These are phyloP conservation scores for Colletotrichum godetiae DNA, from an alignment of 2,329 filamentous ascomycete species.

Conservation along the genomic window DNA sequence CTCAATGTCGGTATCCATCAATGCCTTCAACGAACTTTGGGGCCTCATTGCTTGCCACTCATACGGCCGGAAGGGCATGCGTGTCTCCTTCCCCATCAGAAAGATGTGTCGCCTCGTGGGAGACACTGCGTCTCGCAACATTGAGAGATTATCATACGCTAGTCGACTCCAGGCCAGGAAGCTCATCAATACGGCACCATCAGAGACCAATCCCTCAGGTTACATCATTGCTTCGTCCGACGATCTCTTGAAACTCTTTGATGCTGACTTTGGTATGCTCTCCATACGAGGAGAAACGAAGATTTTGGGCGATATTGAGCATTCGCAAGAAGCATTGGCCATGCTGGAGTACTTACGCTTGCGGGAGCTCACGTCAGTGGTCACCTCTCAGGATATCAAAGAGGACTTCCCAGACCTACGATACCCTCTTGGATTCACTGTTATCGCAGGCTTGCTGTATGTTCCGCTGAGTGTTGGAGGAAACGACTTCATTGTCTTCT, in stretches of 20 bases:
- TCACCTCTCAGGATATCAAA: constrained; percentile 80
- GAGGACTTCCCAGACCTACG: constrained; percentile 84
- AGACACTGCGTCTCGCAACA: constrained; percentile 87
- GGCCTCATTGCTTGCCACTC: constrained; percentile 88
- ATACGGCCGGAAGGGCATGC: constrained; percentile 82
- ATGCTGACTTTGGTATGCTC: constrained; percentile 86
- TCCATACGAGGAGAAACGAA: constrained; percentile 92
- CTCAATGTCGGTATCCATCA: constrained; percentile 95
- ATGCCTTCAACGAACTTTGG: constrained; percentile 87
- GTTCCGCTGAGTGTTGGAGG: constrained; percentile 83
- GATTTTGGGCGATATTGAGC: constrained; percentile 78
- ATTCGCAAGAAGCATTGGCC: constrained; percentile 85
- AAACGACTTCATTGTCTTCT: constrained; percentile 90
- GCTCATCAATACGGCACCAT: constrained; percentile 86
- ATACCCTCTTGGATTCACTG: constrained; percentile 82
- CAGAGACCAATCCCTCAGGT: constrained; percentile 83
- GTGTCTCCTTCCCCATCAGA: constrained; percentile 90
- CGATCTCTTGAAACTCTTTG: constrained; percentile 84
- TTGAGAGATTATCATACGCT: constrained; percentile 88
- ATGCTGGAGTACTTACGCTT: constrained; percentile 87
- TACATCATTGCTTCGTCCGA: constrained; percentile 93
- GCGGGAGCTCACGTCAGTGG: constrained; percentile 78
- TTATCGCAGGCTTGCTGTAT: constrained; percentile 82
- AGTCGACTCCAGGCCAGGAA: constrained; percentile 87
- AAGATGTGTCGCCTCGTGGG: constrained; percentile 93